Conservation (phyloP, 2,329 filamentous ascomycete species). For the Dactylonectria macrodidyma region DNA sequence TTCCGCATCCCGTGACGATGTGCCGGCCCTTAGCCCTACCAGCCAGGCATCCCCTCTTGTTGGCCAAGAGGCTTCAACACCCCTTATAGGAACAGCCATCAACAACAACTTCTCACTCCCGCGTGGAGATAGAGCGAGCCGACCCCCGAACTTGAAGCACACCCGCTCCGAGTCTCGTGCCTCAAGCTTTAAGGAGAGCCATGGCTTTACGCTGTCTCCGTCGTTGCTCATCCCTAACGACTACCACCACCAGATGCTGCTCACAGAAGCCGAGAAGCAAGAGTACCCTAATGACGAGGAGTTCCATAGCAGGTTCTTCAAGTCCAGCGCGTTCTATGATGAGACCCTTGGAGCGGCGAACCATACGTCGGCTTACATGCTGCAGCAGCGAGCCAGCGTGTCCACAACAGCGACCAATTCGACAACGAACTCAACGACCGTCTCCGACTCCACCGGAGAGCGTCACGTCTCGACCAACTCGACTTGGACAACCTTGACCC, state of each 20-base stretch:
- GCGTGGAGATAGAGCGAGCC: conserved; percentile 53
- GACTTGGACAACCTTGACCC: conserved; percentile 67
- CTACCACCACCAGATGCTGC: conserved; percentile 68
- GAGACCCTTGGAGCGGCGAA: conserved; percentile 36
- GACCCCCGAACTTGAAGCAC: conserved; percentile 50
- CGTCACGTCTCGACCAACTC: conserved; percentile 70
- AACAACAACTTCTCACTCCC: conserved; percentile 69
- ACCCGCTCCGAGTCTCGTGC: conserved; percentile 62
- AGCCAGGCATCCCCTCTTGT: conserved; percentile 61
- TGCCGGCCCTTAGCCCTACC: conserved; percentile 65
- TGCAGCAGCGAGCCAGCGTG: conserved; percentile 66
- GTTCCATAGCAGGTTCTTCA: conserved; percentile 38
- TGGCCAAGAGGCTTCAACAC: conserved; percentile 62
- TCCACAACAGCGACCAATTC: conserved; percentile 68
- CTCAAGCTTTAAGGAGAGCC: conserved; percentile 71
- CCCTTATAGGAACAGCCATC: conserved; percentile 53
- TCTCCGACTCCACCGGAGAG: conserved; percentile 63
- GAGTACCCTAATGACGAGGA: conserved; percentile 54
- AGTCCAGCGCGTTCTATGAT: conserved; percentile 38
- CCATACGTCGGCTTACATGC: conserved; percentile 37
- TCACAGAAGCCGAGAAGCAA: conserved; percentile 47
- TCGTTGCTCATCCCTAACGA: conserved; percentile 75
- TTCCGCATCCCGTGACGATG: conserved; percentile 53
- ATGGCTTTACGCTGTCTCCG: conserved; percentile 73
- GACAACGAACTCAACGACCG: conserved; percentile 63